phyloP scores from a whole-genome alignment of 345 rosid species.

The Hypericum androsaemum region DNA sequence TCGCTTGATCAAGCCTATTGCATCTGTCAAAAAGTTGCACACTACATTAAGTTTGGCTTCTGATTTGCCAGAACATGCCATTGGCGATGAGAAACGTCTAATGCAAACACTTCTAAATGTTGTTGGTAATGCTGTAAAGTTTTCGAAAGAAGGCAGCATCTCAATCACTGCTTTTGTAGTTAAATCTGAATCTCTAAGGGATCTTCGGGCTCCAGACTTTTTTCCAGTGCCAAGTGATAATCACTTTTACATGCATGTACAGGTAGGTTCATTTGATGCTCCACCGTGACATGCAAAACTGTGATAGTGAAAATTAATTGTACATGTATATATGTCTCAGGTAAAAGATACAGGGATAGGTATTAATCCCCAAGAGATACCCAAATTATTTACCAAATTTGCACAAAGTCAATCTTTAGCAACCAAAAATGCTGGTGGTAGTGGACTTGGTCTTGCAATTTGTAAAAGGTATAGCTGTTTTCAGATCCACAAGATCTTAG shows the following conservation, averaged over 20 bases:
- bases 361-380: constrained; percentile 77
- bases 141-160: constrained; percentile 81
- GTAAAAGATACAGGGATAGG: constrained; percentile 90
- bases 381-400: constrained; percentile 81
- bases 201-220: constrained; percentile 57
- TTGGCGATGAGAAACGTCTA: constrained; percentile 89
- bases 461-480: constrained; percentile 62
- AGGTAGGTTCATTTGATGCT: constrained; percentile 42
- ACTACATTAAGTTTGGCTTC: constrained; percentile 62
- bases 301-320: constrained; percentile 2
- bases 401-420: constrained; percentile 63
- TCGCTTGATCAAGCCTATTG: constrained; percentile 80
- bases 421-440: constrained; percentile 63
- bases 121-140: constrained; percentile 93
- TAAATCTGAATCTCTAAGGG: constrained; percentile 54
- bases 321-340: constrained; percentile 25
- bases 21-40: constrained; percentile 69
- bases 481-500: background rate
- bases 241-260: constrained; percentile 77
- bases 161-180: constrained; percentile 64
- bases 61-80: constrained; percentile 77
- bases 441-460: constrained; percentile 97
- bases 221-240: constrained; percentile 52
- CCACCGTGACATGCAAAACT: constrained; percentile 3
- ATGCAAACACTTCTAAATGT: constrained; percentile 79